These are phyloP conservation scores for Ocimum tenuiflorum DNA, from an alignment of 257 asterid genomes.

Conservation along the genomic window DNA sequence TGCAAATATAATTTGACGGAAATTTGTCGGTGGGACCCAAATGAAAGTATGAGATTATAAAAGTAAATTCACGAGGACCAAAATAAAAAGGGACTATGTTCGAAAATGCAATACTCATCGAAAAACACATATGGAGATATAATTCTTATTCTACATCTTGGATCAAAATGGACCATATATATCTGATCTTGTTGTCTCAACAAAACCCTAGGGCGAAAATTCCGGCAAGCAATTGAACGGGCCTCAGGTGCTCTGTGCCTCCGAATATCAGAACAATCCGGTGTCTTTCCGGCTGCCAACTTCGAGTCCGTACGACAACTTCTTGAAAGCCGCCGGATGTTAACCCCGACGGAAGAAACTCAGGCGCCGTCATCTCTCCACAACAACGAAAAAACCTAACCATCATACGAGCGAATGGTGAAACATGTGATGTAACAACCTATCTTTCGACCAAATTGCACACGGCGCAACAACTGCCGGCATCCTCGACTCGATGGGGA, in stretches of 20 bases:
- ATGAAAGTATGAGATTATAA: too few species aligned
- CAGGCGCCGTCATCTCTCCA: slow-evolving; percentile 3
- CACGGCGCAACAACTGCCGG: neutral
- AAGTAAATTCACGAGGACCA: too few species aligned
- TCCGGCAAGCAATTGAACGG: slow-evolving; percentile 24
- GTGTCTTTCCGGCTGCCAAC: slow-evolving; percentile 59
- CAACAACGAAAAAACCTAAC: neutral
- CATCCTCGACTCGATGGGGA: neutral
- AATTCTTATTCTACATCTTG: neutral
- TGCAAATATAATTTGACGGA: too few species aligned
- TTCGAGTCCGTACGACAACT: slow-evolving; percentile 76
- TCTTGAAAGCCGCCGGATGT: slow-evolving; percentile 90
- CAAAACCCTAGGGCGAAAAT: slow-evolving; percentile 38
- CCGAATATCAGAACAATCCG: slow-evolving; percentile 49
- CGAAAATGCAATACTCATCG: too few species aligned
- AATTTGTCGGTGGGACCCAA: too few species aligned
- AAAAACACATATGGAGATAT: too few species aligned
- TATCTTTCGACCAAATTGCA: neutral
- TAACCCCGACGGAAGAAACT: slow-evolving; percentile 18
- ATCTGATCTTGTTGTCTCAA: neutral
- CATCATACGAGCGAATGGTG: neutral
- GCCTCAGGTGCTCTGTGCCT: slow-evolving; percentile 33
- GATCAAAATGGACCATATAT: too few species aligned
- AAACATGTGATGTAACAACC: neutral
- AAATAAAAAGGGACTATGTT: too few species aligned